Conservation (phyloP, 768 basidiomycete genomes). For the Mycena amicta region DNA sequence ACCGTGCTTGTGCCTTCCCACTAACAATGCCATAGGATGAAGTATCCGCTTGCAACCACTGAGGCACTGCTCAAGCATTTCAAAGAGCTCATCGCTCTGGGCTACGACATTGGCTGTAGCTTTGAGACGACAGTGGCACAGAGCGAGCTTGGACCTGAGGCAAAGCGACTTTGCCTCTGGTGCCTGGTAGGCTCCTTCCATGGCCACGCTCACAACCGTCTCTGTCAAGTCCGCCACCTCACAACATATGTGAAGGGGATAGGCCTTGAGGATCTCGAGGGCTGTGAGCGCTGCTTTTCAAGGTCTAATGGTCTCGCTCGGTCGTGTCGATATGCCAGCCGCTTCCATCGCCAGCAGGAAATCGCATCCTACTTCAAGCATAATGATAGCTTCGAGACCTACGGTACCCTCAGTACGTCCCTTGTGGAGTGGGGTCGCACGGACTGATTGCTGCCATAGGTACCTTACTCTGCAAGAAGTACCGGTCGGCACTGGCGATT, state of each 20-base stretch:
- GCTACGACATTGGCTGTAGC: slow-evolving; percentile 22
- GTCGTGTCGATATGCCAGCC: slow-evolving; percentile 3
- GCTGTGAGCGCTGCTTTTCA: slow-evolving; percentile 16
- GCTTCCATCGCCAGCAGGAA: slow-evolving; percentile 9
- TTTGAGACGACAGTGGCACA: slow-evolving; percentile 12
- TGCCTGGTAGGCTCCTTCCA: slow-evolving; percentile 8
- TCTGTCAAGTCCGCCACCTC: slow-evolving; percentile 16
- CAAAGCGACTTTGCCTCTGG: background rate
- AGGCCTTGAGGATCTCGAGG: slow-evolving; percentile 17
- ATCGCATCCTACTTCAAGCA: background rate
- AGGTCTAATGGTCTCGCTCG: slow-evolving; percentile 7
- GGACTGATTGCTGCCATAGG: background rate
- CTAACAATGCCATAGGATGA: slow-evolving; percentile 3
- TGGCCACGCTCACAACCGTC: slow-evolving; percentile 14
- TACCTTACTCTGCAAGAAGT: slow-evolving; percentile 11
- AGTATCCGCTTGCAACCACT: slow-evolving; percentile 11
- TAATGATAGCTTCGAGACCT: slow-evolving; percentile 5
- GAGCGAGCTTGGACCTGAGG: background rate
- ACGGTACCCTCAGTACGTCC: slow-evolving; percentile 8
- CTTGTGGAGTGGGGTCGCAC: background rate
- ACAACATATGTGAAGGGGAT: slow-evolving; percentile 12
- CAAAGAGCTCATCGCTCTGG: background rate
- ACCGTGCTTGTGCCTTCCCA: background rate
- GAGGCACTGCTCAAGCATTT: slow-evolving; percentile 4
- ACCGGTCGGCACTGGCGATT: background rate